A percentile compares a stretch with the other conserved stretches of the same genome.
phyloP scores from a whole-genome alignment of 1,284 basidiomycete species.

The Acaromyces ingoldii region DNA sequence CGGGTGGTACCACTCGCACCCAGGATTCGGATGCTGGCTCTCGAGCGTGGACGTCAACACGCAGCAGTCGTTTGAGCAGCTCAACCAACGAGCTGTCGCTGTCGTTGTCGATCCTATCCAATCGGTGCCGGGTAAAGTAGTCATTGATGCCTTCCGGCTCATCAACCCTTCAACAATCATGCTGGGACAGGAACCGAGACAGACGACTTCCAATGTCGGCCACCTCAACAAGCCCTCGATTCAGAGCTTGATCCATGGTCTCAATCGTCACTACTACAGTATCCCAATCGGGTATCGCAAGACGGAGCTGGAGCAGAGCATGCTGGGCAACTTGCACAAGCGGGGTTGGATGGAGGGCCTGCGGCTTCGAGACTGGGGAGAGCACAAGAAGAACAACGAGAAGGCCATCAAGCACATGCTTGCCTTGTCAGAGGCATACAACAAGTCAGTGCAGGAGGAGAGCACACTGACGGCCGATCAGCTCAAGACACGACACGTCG shows the following conservation, averaged over 20 bases:
- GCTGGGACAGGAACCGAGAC: conserved; percentile 82
- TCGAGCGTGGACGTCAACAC: conserved; percentile 99
- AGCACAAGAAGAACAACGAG: conserved; percentile 47
- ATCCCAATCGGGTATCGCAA: conserved; percentile 51
- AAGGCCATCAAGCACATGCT: conserved; percentile 48
- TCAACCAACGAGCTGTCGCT: conserved; percentile 89
- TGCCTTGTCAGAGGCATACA: conserved; percentile 46
- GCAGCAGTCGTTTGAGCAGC: conserved; percentile 97
- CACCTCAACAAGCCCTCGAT: conserved; percentile 98
- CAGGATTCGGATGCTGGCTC: conserved; percentile 98
- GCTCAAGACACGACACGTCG: conserved; percentile 49
- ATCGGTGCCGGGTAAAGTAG: conserved; percentile 84
- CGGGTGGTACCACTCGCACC: conserved; percentile 99
- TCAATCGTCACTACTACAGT: conserved; percentile 51
- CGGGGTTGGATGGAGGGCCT: conserved; percentile 49
- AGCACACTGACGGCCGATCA: conserved; percentile 41
- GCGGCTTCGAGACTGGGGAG: conserved; percentile 45
- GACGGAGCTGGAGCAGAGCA: conserved; percentile 50
- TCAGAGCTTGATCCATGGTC: conserved; percentile 60
- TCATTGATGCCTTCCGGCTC: conserved; percentile 95
- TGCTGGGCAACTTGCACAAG: conserved; percentile 51
- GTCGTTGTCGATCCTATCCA: conserved; percentile 99
- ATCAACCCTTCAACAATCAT: conserved; percentile 54
- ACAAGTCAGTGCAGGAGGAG: conserved; percentile 50
- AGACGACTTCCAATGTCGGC: conserved; percentile 96